phyloP scores from a whole-genome alignment of 768 basidiomycete species.

The Pleurotus tuoliensis region DNA sequence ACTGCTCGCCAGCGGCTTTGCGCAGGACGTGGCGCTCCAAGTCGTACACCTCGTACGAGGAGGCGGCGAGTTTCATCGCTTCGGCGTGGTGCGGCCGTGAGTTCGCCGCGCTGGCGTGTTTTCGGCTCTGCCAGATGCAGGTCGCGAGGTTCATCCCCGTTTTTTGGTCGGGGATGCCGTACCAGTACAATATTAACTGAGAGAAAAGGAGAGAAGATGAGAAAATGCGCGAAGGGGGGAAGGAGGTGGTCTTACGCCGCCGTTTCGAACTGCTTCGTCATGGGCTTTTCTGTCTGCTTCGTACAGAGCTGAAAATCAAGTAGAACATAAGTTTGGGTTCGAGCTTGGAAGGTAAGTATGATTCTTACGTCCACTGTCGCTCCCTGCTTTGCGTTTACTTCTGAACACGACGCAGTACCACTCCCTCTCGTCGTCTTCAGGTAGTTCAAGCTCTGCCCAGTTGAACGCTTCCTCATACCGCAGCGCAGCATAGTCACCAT shows the following conservation, averaged over 20 bases:
- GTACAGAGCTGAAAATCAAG: constrained; percentile 58
- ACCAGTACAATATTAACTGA: constrained; percentile 91
- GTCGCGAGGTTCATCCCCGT: constrained; percentile 90
- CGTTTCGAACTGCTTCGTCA: constrained; percentile 87
- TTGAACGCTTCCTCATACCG: constrained; percentile 84
- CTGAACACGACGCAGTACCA: constrained; percentile 95
- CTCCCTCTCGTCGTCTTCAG: constrained; percentile 69
- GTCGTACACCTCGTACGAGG: constrained; percentile 73
- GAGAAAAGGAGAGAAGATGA: background rate
- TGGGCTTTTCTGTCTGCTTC: constrained; percentile 85
- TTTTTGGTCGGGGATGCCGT: constrained; percentile 71
- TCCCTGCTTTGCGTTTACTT: constrained; percentile 67
- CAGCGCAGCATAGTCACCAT: constrained; percentile 53
- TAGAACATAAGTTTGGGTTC: background rate
- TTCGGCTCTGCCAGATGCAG: constrained; percentile 91
- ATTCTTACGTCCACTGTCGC: constrained; percentile 60
- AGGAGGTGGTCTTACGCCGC: constrained; percentile 54
- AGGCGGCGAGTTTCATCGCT: constrained; percentile 78
- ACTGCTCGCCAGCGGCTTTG: constrained; percentile 58
- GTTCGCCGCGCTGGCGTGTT: constrained; percentile 78
- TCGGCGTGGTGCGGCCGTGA: constrained; percentile 74
- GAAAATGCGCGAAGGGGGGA: background rate
- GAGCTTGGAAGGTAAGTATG: background rate
- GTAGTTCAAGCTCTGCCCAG: constrained; percentile 71
- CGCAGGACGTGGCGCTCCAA: constrained; percentile 73